Evolutionary conservation across 163 green algal genomes (phyloP), one percentile per base, ranked within the genome.

Genomic region (Chloromonas sp.): DNA sequence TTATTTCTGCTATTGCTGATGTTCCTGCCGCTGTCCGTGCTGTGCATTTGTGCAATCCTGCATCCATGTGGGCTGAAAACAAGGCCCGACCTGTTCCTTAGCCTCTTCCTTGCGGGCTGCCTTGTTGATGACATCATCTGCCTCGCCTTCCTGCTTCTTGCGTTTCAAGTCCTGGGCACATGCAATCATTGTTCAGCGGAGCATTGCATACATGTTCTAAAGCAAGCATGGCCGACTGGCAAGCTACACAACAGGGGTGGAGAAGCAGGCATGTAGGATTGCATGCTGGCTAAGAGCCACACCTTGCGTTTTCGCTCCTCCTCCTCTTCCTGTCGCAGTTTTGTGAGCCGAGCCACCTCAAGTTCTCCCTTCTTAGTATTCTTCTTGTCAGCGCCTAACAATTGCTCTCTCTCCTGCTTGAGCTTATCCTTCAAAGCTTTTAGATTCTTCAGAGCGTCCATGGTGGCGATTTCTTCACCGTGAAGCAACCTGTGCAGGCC

Each of bases 321-420:
- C n/a, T 92, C 87, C 88, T 98, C 95, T 78, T 98, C 94, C 61
- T 94, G 90, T 0, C 93, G 79, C 57, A 96, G 84, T 70, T 91
- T 91, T 81, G 94, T 92, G 1, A 97, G 70, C 57, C 85, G 84
- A 14, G 90, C 90, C 58, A 92, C 90, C 80, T 97, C 94, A 1
- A 98, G 81, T 36, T 98, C 94, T 0, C 84, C 85, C 2, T 91
- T 89, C 57, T 89, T 91, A 15, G 94, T 78, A 82, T 91, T 97
- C 78, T 95, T 96, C 62, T 93, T 94, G 58, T 91, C 90, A 0
- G 88, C 86, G 1, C 2, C 14, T 11, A 60, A 11, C 14, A 84
- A 60, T 1, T 94, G 91, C 74, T 95, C 84, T 71, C 90, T 91
- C 60, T 93, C 90, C 84, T 93, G 94, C 71, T 92, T 91, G 78